Evolutionary conservation across 2,329 filamentous ascomycete genomes (phyloP).

Genomic region (Aspergillus hiratsukae): DNA sequence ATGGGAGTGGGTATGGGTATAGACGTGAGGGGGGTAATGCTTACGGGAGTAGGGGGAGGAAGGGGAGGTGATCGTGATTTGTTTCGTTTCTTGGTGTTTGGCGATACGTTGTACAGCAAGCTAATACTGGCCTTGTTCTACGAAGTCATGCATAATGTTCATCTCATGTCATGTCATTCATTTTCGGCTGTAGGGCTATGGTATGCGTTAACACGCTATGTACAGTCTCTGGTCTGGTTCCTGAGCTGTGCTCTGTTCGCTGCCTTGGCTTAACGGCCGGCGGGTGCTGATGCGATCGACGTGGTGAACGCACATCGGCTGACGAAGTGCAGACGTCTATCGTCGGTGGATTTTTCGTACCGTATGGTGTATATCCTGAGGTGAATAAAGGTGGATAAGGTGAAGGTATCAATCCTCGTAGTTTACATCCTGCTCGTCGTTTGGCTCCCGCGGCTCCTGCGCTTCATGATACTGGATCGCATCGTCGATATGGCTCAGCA

Average conservation of each 20-base stretch:
- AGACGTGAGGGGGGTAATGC: conserved; percentile 39
- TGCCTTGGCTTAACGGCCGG: no score
- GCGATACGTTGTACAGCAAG: background rate
- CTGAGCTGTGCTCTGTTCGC: background rate
- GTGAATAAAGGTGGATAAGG: background rate
- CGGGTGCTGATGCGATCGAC: background rate
- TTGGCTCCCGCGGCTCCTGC: conserved; percentile 81
- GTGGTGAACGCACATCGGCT: background rate
- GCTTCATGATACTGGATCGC: conserved; percentile 90
- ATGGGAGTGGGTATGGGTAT: conserved; percentile 46
- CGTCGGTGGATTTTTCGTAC: background rate
- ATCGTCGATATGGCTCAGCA: conserved; percentile 90
- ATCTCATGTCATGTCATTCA: background rate
- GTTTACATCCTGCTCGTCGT: conserved; percentile 57
- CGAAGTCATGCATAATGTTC: background rate
- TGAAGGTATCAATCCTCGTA: conserved; percentile 36
- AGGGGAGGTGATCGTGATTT: conserved; percentile 22
- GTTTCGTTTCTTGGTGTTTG: background rate
- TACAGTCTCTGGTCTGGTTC: background rate
- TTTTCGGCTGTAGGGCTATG: background rate
- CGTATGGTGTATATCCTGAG: background rate
- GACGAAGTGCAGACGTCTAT: background rate
- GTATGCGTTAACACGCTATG: background rate
- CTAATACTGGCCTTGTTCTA: background rate
- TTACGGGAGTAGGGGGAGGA: conserved; percentile 45